Evolutionary conservation across 345 rosid genomes (phyloP).

Genomic region (Laguncularia racemosa): DNA sequence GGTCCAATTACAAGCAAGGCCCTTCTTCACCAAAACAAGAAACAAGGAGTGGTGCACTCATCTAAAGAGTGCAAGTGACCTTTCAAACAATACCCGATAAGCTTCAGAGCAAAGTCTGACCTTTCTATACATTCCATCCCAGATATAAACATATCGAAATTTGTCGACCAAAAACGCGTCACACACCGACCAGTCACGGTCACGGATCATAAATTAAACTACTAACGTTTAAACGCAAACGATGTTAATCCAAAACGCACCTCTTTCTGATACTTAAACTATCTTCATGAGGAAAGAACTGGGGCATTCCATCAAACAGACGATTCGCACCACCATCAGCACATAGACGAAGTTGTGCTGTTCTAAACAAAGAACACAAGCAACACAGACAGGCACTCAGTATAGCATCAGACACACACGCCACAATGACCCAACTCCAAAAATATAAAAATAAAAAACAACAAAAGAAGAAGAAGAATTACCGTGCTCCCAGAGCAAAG

Average conservation of each 20-base stretch:
- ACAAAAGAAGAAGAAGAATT: not conserved
- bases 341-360: slow-evolving; percentile 78
- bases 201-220: not conserved
- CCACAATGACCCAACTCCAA: not conserved
- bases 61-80: too few relatives aligned
- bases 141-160: too few relatives aligned
- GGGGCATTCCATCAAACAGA: slow-evolving; percentile 79
- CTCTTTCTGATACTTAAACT: slow-evolving; percentile 48
- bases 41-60: too few relatives aligned
- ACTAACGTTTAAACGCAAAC: not conserved
- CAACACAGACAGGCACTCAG: not conserved
- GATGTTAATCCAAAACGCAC: slow-evolving; percentile 16
- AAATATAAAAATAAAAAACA: not conserved
- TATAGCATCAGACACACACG: too few relatives aligned
- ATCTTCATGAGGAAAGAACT: slow-evolving; percentile 48
- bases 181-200: not conserved
- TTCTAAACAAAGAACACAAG: slow-evolving; percentile 19
- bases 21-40: too few relatives aligned
- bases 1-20: too few relatives aligned
- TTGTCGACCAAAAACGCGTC: too few relatives aligned
- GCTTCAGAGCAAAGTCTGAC: too few relatives aligned
- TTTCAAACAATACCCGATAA: too few relatives aligned
- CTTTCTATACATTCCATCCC: too few relatives aligned
- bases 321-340: slow-evolving; percentile 99
- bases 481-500: slow-evolving; percentile 88